Conservation (phyloP, 1,284 basidiomycete genomes). For the Ceratobasidium papillatum region DNA sequence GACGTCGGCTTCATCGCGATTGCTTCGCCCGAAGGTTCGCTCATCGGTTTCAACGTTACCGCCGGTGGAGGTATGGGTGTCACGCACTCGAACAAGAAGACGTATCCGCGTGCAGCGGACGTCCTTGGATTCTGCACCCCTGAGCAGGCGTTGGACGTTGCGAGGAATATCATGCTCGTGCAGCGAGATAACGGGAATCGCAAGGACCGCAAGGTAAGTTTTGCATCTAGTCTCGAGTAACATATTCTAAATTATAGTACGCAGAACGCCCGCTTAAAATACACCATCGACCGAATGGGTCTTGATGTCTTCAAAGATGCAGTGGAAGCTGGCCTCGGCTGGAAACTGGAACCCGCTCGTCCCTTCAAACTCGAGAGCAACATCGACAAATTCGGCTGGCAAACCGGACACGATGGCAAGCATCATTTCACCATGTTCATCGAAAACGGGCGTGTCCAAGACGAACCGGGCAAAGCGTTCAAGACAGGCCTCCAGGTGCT, state of each 20-base stretch:
- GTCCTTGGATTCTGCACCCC: slow-evolving; percentile 93
- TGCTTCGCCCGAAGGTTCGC: slow-evolving; percentile 72
- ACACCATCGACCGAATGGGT: slow-evolving; percentile 96
- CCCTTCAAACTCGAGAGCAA: slow-evolving; percentile 89
- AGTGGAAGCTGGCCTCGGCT: slow-evolving; percentile 91
- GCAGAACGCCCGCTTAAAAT: slow-evolving; percentile 93
- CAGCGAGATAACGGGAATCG: slow-evolving; percentile 98
- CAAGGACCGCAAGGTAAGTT: slow-evolving; percentile 68
- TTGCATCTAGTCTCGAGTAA: neutral
- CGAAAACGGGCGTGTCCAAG: slow-evolving; percentile 96
- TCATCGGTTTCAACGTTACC: slow-evolving; percentile 90
- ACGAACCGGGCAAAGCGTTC: slow-evolving; percentile 90
- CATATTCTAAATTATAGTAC: neutral
- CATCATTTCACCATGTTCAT: slow-evolving; percentile 96
- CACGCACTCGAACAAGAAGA: slow-evolving; percentile 98
- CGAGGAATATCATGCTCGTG: slow-evolving; percentile 92
- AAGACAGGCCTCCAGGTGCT: slow-evolving; percentile 94
- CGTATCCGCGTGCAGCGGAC: slow-evolving; percentile 90
- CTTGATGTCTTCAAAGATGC: slow-evolving; percentile 86
- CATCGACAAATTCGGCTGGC: slow-evolving; percentile 95
- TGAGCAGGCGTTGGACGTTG: slow-evolving; percentile 86
- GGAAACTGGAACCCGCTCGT: slow-evolving; percentile 74
- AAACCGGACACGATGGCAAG: slow-evolving; percentile 84
- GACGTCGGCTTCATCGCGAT: slow-evolving; percentile 97
- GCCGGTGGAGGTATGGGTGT: slow-evolving; percentile 99